Evolutionary conservation across 169 alveolate genomes (phyloP).

Genomic region (Babesia ovata): DNA sequence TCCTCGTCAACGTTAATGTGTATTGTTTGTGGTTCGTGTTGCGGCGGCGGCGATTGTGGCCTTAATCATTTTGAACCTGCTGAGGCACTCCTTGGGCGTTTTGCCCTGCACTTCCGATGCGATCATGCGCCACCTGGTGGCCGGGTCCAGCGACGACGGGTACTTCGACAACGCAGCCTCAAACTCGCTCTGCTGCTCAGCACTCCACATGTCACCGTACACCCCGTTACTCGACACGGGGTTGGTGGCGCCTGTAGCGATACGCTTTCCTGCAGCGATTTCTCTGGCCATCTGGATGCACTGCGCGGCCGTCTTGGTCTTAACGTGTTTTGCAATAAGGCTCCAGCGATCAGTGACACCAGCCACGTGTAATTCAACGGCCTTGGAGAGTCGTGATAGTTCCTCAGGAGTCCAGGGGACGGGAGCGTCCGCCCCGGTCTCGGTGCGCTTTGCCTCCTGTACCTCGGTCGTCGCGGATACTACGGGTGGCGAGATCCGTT

Average conservation of each 20-base stretch:
- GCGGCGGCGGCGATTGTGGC: slow-evolving; percentile 41
- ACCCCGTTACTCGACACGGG: not conserved
- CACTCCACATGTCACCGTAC: slow-evolving; percentile 13
- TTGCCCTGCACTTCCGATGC: slow-evolving; percentile 78
- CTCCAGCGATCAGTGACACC: slow-evolving; percentile 90
- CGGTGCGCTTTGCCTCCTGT: not conserved
- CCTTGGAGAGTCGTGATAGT: slow-evolving; percentile 85
- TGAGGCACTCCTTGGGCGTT: slow-evolving; percentile 73
- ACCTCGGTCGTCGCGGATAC: slow-evolving; percentile 15
- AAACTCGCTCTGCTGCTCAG: slow-evolving; percentile 47
- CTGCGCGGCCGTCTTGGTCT: slow-evolving; percentile 84
- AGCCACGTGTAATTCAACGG: slow-evolving; percentile 87
- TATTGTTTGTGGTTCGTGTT: not conserved
- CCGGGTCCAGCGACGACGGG: slow-evolving; percentile 78
- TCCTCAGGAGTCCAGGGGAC: slow-evolving; percentile 88
- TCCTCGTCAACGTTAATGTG: slow-evolving; percentile 62
- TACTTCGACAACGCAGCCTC: slow-evolving; percentile 79
- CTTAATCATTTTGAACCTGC: slow-evolving; percentile 69
- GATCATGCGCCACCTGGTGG: slow-evolving; percentile 81
- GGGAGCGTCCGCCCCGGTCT: slow-evolving; percentile 14
- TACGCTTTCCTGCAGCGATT: slow-evolving; percentile 47
- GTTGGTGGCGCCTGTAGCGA: not conserved
- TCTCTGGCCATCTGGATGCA: slow-evolving; percentile 87
- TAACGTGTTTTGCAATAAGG: slow-evolving; percentile 84
- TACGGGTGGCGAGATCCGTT: slow-evolving; percentile 3